Evolutionary conservation across 371 early-diverging fungal genomes (phyloP).

Genomic region (Fennellomyces sp.): DNA sequence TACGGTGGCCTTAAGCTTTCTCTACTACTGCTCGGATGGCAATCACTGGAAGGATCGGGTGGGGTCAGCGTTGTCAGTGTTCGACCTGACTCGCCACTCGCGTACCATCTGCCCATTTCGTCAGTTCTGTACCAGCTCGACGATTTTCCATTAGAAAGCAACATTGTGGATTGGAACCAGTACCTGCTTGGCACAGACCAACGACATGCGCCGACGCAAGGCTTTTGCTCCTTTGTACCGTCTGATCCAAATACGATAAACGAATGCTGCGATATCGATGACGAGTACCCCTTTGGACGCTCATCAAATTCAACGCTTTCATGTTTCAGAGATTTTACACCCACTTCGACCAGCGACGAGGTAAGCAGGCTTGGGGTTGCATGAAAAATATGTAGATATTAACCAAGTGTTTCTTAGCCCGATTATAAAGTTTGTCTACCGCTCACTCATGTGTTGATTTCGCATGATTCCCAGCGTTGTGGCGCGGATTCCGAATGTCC

Average conservation of each 20-base stretch:
- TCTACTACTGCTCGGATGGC: conserved; percentile 54
- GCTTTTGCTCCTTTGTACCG: conserved; percentile 43
- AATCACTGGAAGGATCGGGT: conserved; percentile 45
- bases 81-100: conserved; percentile 53
- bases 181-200: conserved; percentile 34
- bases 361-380: no score
- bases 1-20: conserved; percentile 51
- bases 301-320: conserved; percentile 45
- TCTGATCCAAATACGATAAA: conserved; percentile 3
- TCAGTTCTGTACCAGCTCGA: conserved; percentile 57
- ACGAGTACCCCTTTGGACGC: conserved; percentile 55
- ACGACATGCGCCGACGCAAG: conserved; percentile 20
- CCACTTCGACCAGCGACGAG: neutral
- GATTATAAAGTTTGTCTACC: conserved; percentile 38
- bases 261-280: conserved; percentile 58
- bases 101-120: conserved; percentile 48
- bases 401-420: conserved; percentile 4
- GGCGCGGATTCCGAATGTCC: conserved; percentile 33
- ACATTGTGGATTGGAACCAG: conserved; percentile 56
- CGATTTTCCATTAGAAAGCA: conserved; percentile 39
- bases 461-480: conserved; percentile 41
- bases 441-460: conserved; percentile 30
- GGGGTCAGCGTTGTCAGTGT: conserved; percentile 71
- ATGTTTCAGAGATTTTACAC: conserved; percentile 48
- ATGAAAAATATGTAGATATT: neutral